A percentile compares a stretch with the other conserved stretches of the same genome.
Conservation (phyloP, 257 asterid species). For the Solanum tacnaense region DNA sequence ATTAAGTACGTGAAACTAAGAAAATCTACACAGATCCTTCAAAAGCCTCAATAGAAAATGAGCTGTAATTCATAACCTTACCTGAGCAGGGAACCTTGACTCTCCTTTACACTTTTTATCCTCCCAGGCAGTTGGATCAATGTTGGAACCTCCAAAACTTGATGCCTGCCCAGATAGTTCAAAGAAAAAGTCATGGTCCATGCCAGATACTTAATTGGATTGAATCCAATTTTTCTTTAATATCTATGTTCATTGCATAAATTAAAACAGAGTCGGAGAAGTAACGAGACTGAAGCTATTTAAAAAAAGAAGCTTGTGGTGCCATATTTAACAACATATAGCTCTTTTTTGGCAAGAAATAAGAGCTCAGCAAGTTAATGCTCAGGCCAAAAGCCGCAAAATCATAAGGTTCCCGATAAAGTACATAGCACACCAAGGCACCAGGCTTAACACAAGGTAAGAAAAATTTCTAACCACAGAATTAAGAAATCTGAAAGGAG, state of each 20-base stretch:
- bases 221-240: background rate
- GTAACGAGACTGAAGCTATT: background rate
- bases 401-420: background rate
- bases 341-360: background rate
- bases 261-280: background rate
- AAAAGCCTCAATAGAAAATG: background rate
- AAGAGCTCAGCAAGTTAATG: background rate
- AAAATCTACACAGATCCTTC: background rate
- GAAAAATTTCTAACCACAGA: background rate
- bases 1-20: slow-evolving; percentile 1
- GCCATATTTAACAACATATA: background rate
- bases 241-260: background rate
- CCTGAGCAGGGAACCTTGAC: slow-evolving; percentile 99
- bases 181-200: background rate
- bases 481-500: background rate
- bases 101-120: slow-evolving; percentile 96
- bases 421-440: background rate
- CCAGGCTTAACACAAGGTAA: background rate
- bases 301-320: background rate
- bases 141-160: slow-evolving; percentile 88
- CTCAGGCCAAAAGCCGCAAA: background rate
- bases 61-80: slow-evolving; percentile 7
- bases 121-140: slow-evolving; percentile 99
- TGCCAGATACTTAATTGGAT: background rate
- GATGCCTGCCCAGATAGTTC: slow-evolving; percentile 38